Percentiles rank a stretch among this genome's conserved stretches.
Conservation (phyloP, 169 alveolate species). For the Cystoisospora suis region DNA sequence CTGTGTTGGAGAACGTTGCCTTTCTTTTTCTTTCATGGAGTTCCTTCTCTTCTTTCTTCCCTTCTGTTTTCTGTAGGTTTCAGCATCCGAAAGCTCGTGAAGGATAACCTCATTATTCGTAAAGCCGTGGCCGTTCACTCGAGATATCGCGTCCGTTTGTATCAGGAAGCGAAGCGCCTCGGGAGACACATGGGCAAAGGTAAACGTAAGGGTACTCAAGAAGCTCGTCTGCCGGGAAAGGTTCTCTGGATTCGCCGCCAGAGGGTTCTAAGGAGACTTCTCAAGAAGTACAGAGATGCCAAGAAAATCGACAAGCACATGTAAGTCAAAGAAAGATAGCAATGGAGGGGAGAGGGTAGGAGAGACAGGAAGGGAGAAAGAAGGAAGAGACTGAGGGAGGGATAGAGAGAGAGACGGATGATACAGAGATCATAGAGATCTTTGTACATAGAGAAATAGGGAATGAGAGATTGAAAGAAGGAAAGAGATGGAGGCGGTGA, state of each 20-base stretch:
- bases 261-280: constrained; percentile 97
- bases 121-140: constrained; percentile 96
- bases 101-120: constrained; percentile 96
- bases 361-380: too few relatives aligned
- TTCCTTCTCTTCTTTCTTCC: too few relatives aligned
- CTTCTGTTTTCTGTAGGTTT: constrained; percentile 32
- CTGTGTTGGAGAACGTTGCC: too few relatives aligned
- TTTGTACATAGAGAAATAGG: too few relatives aligned
- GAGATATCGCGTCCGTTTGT: constrained; percentile 89
- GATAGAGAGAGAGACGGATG: too few relatives aligned
- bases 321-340: too few relatives aligned
- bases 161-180: constrained; percentile 92
- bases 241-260: constrained; percentile 97
- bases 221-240: constrained; percentile 97
- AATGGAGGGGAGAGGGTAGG: too few relatives aligned
- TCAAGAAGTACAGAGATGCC: constrained; percentile 94
- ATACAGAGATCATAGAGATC: too few relatives aligned
- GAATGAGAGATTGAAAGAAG: too few relatives aligned
- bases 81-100: constrained; percentile 90
- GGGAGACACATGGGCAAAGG: constrained; percentile 97
- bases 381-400: too few relatives aligned
- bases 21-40: too few relatives aligned
- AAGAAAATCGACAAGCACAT: constrained; percentile 95
- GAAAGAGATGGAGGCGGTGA: too few relatives aligned
- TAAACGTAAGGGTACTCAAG: constrained; percentile 96